These are phyloP conservation scores for Tetrastigma voinierianum DNA, from an alignment of 164 flowering plant species.

Conservation along the genomic window DNA sequence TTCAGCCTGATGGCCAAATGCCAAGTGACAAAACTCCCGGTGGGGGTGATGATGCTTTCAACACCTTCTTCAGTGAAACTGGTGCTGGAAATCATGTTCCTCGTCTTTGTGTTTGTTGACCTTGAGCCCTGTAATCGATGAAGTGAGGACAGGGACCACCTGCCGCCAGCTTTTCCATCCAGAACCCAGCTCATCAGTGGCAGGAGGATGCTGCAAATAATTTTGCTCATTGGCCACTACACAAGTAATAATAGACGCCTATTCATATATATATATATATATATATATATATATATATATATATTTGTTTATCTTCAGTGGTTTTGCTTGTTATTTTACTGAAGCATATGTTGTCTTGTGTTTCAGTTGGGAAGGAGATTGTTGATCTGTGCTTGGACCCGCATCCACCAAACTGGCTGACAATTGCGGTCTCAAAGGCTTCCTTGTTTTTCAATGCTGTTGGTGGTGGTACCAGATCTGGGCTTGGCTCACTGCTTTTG, in stretches of 20 bases:
- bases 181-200: constrained; percentile 70
- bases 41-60: constrained; percentile 62
- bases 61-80: constrained; percentile 76
- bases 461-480: constrained; percentile 86
- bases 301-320: too few species aligned
- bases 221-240: constrained; percentile 61
- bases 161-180: constrained; percentile 85
- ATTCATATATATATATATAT: too few species aligned
- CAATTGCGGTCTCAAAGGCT: constrained; percentile 81
- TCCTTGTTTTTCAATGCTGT: constrained; percentile 79
- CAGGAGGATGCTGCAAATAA: constrained; percentile 68
- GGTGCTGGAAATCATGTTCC: constrained; percentile 88
- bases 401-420: constrained; percentile 75
- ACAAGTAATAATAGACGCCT: constrained; percentile 30
- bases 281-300: too few species aligned
- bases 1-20: constrained; percentile 76
- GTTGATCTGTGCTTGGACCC: constrained; percentile 76
- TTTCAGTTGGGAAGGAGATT: constrained; percentile 79
- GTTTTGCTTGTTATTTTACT: neutral
- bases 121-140: constrained; percentile 69
- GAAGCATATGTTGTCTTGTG: neutral
- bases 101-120: constrained; percentile 64
- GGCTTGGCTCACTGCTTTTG: constrained; percentile 72
- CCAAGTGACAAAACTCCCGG: constrained; percentile 68
- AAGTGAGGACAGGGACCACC: constrained; percentile 59